Evolutionary conservation across 2,329 filamentous ascomycete species (phyloP).

Genomic region (Phaeosphaeriaceae sp.): DNA sequence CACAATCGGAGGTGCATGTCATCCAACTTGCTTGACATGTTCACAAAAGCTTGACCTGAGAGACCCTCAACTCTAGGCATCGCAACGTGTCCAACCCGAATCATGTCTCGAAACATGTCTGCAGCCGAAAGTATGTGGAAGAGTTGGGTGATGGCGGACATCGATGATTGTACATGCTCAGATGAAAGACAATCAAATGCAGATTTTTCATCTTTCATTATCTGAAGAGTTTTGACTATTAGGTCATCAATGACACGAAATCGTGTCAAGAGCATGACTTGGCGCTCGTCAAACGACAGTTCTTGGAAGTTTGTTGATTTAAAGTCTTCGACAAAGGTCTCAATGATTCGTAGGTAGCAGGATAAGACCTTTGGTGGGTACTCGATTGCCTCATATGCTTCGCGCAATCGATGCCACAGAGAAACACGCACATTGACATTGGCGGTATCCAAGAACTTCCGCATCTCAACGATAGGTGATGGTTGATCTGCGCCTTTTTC

Average conservation of each 20-base stretch:
- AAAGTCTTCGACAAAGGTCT: slow-evolving; percentile 77
- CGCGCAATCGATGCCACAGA: slow-evolving; percentile 87
- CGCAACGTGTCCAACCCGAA: slow-evolving; percentile 75
- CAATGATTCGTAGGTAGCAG: slow-evolving; percentile 83
- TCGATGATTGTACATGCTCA: slow-evolving; percentile 74
- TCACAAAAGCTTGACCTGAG: slow-evolving; percentile 48
- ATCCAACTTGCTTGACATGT: slow-evolving; percentile 72
- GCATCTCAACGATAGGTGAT: slow-evolving; percentile 70
- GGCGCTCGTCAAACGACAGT: slow-evolving; percentile 67
- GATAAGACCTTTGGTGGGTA: slow-evolving; percentile 89
- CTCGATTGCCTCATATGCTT: slow-evolving; percentile 84
- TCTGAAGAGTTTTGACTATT: slow-evolving; percentile 71
- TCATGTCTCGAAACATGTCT: slow-evolving; percentile 81
- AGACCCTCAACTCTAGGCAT: slow-evolving; percentile 64
- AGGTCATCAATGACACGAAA: slow-evolving; percentile 81
- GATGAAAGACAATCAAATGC: slow-evolving; percentile 87
- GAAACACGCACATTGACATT: slow-evolving; percentile 84
- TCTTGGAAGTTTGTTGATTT: slow-evolving; percentile 64
- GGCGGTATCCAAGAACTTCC: slow-evolving; percentile 81
- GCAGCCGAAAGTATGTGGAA: slow-evolving; percentile 78
- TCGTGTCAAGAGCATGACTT: slow-evolving; percentile 73
- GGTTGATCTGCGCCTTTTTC: slow-evolving; percentile 15
- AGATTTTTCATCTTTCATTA: slow-evolving; percentile 67
- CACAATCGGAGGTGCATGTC: slow-evolving; percentile 89
- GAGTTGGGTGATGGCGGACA: slow-evolving; percentile 73